These are phyloP conservation scores for Psilocybe sp. DNA, from an alignment of 768 basidiomycete species.

Conservation along the genomic window DNA sequence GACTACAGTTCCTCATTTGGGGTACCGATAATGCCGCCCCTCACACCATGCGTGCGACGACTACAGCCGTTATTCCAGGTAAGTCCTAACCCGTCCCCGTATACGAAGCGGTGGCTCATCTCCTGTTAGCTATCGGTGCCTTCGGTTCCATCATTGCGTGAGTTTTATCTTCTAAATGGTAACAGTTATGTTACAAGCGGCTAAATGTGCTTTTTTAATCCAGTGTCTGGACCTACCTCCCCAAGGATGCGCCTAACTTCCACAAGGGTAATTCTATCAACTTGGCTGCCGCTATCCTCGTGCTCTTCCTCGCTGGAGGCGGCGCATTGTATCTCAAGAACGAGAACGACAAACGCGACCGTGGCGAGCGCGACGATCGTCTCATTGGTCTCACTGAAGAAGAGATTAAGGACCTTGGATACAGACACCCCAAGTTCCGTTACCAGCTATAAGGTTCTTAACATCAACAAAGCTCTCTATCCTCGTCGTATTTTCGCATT, in stretches of 20 bases:
- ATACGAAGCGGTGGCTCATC: no score
- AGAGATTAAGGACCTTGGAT: slow-evolving; percentile 39
- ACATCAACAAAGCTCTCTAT: no score
- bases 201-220: no score
- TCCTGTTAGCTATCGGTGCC: no score
- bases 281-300: slow-evolving; percentile 30
- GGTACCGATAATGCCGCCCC: slow-evolving; percentile 47
- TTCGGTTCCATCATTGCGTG: no score
- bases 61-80: slow-evolving; percentile 36
- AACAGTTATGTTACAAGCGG: no score
- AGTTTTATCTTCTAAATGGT: no score
- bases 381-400: slow-evolving; percentile 33
- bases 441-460: slow-evolving; percentile 31
- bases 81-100: no score
- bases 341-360: slow-evolving; percentile 43
- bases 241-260: slow-evolving; percentile 42
- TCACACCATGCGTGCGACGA: slow-evolving; percentile 42
- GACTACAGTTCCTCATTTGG: slow-evolving; percentile 35
- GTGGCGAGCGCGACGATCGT: slow-evolving; percentile 39
- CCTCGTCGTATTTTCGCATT: no score
- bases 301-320: slow-evolving; percentile 28
- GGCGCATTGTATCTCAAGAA: slow-evolving; percentile 33
- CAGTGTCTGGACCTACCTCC: slow-evolving; percentile 48
- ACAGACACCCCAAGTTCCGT: slow-evolving; percentile 42
- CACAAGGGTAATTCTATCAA: slow-evolving; percentile 46